Conservation (phyloP, 805 yeast genomes). For the Ogataea neopini region DNA sequence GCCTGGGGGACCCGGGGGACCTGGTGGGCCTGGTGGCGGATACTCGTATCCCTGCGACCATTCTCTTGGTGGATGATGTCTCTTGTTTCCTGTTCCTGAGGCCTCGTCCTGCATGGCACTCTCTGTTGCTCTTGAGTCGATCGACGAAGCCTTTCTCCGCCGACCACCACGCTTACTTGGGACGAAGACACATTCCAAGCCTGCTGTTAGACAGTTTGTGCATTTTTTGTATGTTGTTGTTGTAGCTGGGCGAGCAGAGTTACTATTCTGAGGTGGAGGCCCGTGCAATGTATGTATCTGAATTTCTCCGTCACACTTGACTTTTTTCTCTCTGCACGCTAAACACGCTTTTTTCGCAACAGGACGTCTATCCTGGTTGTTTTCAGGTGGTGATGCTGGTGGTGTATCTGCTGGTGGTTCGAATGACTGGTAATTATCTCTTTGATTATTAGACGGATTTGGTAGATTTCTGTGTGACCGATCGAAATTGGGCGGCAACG, state of each 20-base stretch:
- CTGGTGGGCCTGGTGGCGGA: neutral
- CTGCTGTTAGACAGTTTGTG: constrained; percentile 49
- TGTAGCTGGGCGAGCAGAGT: constrained; percentile 9
- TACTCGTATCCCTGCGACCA: neutral
- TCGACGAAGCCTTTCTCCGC: constrained; percentile 36
- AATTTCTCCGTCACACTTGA: constrained; percentile 65
- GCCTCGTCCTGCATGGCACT: no score
- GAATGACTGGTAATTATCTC: neutral
- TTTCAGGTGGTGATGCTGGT: neutral
- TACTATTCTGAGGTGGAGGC: constrained; percentile 7
- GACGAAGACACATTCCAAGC: constrained; percentile 55
- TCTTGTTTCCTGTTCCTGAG: no score
- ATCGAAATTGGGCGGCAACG: neutral
- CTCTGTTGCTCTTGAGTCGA: constrained; percentile 9
- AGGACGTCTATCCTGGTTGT: constrained; percentile 37
- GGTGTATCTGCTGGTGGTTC: neutral
- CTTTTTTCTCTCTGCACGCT: constrained; percentile 62
- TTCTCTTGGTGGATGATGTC: no score
- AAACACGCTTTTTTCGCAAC: constrained; percentile 66
- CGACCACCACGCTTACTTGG: constrained; percentile 60
- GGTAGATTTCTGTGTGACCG: neutral
- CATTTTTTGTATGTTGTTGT: constrained; percentile 38
- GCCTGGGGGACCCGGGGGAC: neutral
- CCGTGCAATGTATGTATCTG: constrained; percentile 20
- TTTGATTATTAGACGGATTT: neutral